Evolutionary conservation across 2,329 filamentous ascomycete genomes (phyloP), one percentile per base, ranked within the genome.

Genomic region (Phialophora chinensis): DNA sequence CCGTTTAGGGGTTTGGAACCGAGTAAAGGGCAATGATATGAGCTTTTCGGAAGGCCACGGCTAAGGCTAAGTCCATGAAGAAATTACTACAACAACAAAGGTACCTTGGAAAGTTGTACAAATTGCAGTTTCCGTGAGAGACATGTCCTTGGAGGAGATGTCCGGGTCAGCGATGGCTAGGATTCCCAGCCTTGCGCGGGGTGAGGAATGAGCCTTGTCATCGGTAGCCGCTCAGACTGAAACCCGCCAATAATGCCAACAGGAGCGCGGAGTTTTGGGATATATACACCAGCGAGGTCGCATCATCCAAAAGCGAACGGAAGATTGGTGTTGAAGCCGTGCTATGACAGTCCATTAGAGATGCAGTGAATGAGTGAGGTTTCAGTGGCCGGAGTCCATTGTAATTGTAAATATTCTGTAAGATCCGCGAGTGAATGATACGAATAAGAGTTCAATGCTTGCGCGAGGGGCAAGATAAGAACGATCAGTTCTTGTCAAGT

Each of bases 181-280:
- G 50, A 64, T 50, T 2, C n/a, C 44, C 62, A 64, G 60, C 60
- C 60, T 62, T 38, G 52, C 50, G 60, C 52, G 60, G 60, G 60
- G 60, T 31, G 6, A n/a, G 25, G 23, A 31, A 27, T 17, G 27
- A 54, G 44, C 23, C 25, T n/a, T 33, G 29, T n/a, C 27, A n/a
- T 12, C 2, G 17, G 3, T 29, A 25, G 35, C 17, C 11, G 5
- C 42, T 17, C 14, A 25, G 42, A 59, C 17, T 50, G 17, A 17
- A 42, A 8, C 38, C 57, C 57, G 57, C 57, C 57, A 60, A 60
- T 60, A 25, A 49, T 35, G 42, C 57, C 57, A 35, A 17, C 42
- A 20, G 27, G 17, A 12, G n/a, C 42, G 57, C 42, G 57, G 57
- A 60, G 57, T 50, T 47, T 47, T 50, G 57, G n/a, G 11, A 31